These are phyloP conservation scores for Mycena leptocephala DNA, from an alignment of 768 basidiomycete species.

Conservation along the genomic window DNA sequence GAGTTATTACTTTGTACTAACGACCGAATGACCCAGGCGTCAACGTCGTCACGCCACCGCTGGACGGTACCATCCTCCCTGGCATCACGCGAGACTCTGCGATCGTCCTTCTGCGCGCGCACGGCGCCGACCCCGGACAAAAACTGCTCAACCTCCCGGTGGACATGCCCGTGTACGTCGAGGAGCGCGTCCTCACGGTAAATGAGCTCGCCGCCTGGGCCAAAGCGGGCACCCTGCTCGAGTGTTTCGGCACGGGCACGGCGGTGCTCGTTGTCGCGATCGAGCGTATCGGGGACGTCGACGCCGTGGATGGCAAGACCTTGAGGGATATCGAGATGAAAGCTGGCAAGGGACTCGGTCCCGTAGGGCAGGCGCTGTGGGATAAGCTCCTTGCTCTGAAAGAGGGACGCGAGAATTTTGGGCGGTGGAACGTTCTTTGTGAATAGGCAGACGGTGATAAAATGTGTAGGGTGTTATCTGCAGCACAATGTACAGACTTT, in stretches of 20 bases:
- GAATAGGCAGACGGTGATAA: too few relatives aligned
- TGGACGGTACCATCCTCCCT: constrained; percentile 91
- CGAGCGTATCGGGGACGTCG: constrained; percentile 70
- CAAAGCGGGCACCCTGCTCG: too few relatives aligned
- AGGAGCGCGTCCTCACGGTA: too few relatives aligned
- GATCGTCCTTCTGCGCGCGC: constrained; percentile 76
- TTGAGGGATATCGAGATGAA: constrained; percentile 39
- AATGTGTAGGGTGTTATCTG: too few relatives aligned
- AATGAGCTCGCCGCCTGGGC: constrained; percentile 65
- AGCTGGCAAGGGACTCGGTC: constrained; percentile 55
- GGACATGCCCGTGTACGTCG: constrained; percentile 57
- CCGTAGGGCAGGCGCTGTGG: constrained; percentile 75
- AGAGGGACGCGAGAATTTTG: constrained; percentile 73
- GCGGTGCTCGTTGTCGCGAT: constrained; percentile 81
- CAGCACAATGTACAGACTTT: too few relatives aligned
- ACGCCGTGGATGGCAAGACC: constrained; percentile 42
- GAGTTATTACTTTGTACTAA: too few relatives aligned
- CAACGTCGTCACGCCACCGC: constrained; percentile 86
- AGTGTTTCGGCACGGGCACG: too few relatives aligned
- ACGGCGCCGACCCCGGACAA: constrained; percentile 57
- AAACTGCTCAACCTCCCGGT: constrained; percentile 59
- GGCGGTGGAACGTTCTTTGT: constrained; percentile 74
- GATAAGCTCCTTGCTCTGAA: constrained; percentile 80
- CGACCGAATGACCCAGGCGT: too few relatives aligned
- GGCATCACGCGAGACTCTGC: constrained; percentile 90